phyloP scores from a whole-genome alignment of 1,139 yeast species.

The Petasospora rhodanensis region DNA sequence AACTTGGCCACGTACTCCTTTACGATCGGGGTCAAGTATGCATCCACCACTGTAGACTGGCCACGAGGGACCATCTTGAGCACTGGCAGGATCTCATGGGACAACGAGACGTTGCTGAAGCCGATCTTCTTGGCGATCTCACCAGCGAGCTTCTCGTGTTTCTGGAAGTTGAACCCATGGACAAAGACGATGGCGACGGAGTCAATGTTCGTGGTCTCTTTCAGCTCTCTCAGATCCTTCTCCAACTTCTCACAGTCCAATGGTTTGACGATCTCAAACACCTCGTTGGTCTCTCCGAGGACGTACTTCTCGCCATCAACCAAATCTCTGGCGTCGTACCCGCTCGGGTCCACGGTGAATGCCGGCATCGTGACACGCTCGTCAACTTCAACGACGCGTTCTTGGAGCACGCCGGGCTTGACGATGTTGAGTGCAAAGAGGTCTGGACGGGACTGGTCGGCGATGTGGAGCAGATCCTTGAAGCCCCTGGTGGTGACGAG shows the following conservation, averaged over 20 bases:
- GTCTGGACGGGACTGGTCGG: constrained; percentile 70
- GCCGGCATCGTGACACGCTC: constrained; percentile 42
- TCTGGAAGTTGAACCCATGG: constrained; percentile 66
- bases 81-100: constrained; percentile 66
- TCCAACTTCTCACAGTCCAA: constrained; percentile 23
- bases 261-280: constrained; percentile 44
- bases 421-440: constrained; percentile 46
- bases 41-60: constrained; percentile 71
- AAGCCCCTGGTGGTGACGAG: constrained; percentile 61
- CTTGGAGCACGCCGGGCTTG: constrained; percentile 56
- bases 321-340: constrained; percentile 19
- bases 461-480: constrained; percentile 58
- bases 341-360: constrained; percentile 23
- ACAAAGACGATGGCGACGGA: constrained; percentile 65
- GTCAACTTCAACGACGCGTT: constrained; percentile 58
- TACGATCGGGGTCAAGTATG: constrained; percentile 71
- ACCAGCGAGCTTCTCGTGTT: constrained; percentile 58
- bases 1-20: constrained; percentile 44
- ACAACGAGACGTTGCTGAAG: constrained; percentile 56
- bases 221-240: constrained; percentile 33
- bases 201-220: constrained; percentile 46
- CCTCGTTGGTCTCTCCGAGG: constrained; percentile 51
- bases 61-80: constrained; percentile 67
- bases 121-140: constrained; percentile 54
- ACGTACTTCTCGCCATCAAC: constrained; percentile 16